These are phyloP conservation scores for Diplodia scrobiculata DNA, from an alignment of 2,329 filamentous ascomycete species.

Conservation along the genomic window DNA sequence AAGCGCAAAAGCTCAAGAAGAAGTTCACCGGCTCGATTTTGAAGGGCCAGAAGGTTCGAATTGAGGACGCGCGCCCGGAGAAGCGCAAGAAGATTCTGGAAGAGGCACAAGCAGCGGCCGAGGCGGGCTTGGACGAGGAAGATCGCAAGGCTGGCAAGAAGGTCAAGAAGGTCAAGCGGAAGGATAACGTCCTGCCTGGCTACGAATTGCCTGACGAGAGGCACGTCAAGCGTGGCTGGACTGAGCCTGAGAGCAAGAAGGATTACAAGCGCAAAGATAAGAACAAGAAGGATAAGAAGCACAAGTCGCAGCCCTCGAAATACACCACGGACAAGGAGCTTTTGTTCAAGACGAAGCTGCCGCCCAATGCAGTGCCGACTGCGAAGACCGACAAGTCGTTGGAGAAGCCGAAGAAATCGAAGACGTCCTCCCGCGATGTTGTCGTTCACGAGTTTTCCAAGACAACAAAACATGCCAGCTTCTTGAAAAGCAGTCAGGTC, in stretches of 20 bases:
- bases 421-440: conserved; percentile 53
- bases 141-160: conserved; percentile 52
- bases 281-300: conserved; percentile 56
- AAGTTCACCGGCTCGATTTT: conserved; percentile 86
- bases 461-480: conserved; percentile 78
- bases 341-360: conserved; percentile 78
- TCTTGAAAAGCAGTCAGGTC: conserved; percentile 64
- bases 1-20: conserved; percentile 87
- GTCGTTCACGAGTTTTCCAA: conserved; percentile 89
- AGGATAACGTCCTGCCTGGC: conserved; percentile 62
- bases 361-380: conserved; percentile 56
- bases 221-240: conserved; percentile 88
- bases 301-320: conserved; percentile 68
- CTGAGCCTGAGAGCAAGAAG: conserved; percentile 60
- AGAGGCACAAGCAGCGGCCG: conserved; percentile 43
- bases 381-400: conserved; percentile 36
- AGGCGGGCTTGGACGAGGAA: conserved; percentile 51
- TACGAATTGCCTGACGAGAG: conserved; percentile 71
- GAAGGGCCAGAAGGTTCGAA: conserved; percentile 79
- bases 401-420: conserved; percentile 53
- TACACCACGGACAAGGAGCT: conserved; percentile 80
- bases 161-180: conserved; percentile 51
- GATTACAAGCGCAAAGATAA: conserved; percentile 50
- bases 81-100: conserved; percentile 50
- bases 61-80: conserved; percentile 76